Percentiles rank a stretch among this genome's conserved stretches.
Evolutionary conservation across 2,329 filamentous ascomycete species (phyloP).

Genomic region (Aspergillus sp.): DNA sequence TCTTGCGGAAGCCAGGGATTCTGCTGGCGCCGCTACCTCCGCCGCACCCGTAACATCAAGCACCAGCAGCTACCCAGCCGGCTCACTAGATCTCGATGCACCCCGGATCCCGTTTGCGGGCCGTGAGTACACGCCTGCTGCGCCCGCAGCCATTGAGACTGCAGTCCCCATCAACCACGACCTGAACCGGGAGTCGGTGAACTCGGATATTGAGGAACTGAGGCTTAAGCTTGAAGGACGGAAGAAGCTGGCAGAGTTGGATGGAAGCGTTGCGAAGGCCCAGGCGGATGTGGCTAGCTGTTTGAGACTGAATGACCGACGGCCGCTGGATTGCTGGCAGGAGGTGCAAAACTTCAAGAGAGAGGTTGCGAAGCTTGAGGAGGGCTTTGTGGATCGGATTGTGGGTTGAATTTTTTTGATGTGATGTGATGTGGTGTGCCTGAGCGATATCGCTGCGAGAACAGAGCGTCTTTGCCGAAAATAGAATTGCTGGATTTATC

Average conservation of each 20-base stretch:
- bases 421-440: slow-evolving; percentile 10
- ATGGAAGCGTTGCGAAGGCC: slow-evolving; percentile 70
- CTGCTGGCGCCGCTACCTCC: slow-evolving; percentile 26
- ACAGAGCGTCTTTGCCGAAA: slow-evolving; percentile 4
- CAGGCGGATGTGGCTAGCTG: slow-evolving; percentile 76
- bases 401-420: slow-evolving; percentile 30
- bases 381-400: slow-evolving; percentile 82
- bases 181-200: slow-evolving; percentile 53
- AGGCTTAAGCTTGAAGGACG: slow-evolving; percentile 59
- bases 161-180: slow-evolving; percentile 39
- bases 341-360: slow-evolving; percentile 89
- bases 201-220: slow-evolving; percentile 58
- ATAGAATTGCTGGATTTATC: slow-evolving; percentile 13
- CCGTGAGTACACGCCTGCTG: slow-evolving; percentile 32
- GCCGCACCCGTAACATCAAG: slow-evolving; percentile 22
- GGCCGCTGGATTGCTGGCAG: slow-evolving; percentile 90
- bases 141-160: slow-evolving; percentile 14
- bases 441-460: slow-evolving; percentile 11
- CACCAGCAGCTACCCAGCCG: slow-evolving; percentile 20
- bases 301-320: slow-evolving; percentile 77
- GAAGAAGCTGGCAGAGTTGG: slow-evolving; percentile 63
- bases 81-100: slow-evolving; percentile 40
- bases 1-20: slow-evolving; percentile 43
- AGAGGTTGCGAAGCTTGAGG: slow-evolving; percentile 84
- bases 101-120: slow-evolving; percentile 46